Percentiles rank a stretch among this genome's conserved stretches.
These are phyloP conservation scores for Sordaria brevicollis DNA, from an alignment of 495 filamentous ascomycete genomes.

Conservation along the genomic window DNA sequence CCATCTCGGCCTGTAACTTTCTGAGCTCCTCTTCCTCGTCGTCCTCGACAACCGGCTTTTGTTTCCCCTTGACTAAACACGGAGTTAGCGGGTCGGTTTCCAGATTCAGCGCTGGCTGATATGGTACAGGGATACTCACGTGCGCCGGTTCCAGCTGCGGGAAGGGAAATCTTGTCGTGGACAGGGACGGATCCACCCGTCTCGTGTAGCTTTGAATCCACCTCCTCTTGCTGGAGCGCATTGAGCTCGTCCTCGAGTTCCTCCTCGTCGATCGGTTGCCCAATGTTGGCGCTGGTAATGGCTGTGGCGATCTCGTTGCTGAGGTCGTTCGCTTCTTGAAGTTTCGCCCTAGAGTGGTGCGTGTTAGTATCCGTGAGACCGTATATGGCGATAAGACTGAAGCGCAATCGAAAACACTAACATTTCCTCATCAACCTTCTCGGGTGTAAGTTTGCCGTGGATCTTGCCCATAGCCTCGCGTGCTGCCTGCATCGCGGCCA, in stretches of 20 bases:
- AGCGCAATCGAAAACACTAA: slow-evolving; percentile 41
- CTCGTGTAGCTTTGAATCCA: slow-evolving; percentile 89
- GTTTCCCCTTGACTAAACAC: slow-evolving; percentile 47
- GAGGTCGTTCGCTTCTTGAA: slow-evolving; percentile 84
- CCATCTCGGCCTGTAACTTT: slow-evolving; percentile 95
- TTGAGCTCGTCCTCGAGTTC: slow-evolving; percentile 76
- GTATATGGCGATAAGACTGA: background rate
- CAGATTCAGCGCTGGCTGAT: background rate
- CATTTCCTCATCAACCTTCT: slow-evolving; percentile 93
- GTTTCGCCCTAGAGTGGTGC: slow-evolving; percentile 61
- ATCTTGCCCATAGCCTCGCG: slow-evolving; percentile 83
- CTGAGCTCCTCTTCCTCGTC: slow-evolving; percentile 94
- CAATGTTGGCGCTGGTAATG: slow-evolving; percentile 62
- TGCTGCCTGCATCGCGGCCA: slow-evolving; percentile 87
- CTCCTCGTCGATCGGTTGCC: slow-evolving; percentile 69
- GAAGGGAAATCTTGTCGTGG: slow-evolving; percentile 62
- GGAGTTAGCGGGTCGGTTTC: slow-evolving; percentile 15
- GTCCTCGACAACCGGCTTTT: slow-evolving; percentile 57
- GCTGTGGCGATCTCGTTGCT: slow-evolving; percentile 84
- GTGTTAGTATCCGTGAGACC: slow-evolving; percentile 12
- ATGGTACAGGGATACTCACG: slow-evolving; percentile 42
- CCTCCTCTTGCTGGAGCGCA: slow-evolving; percentile 68
- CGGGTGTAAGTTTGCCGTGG: slow-evolving; percentile 78
- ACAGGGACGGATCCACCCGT: slow-evolving; percentile 60
- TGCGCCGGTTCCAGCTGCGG: slow-evolving; percentile 58